These are phyloP conservation scores for Thielaviopsis punctulata DNA, from an alignment of 2,329 filamentous ascomycete genomes.

Conservation along the genomic window DNA sequence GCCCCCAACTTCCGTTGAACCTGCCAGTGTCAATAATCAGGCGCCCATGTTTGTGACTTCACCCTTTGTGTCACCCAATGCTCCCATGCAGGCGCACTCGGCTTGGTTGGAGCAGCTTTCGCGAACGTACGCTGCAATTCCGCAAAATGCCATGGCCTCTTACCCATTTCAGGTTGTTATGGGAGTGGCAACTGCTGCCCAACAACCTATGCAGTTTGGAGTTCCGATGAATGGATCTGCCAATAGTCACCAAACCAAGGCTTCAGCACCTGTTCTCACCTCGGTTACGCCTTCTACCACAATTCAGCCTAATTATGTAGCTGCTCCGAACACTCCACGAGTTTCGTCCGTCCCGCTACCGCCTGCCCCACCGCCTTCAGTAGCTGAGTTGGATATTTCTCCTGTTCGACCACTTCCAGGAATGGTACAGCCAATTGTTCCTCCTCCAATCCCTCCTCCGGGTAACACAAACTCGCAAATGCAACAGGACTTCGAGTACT, in stretches of 20 bases:
- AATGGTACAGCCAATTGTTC: not conserved
- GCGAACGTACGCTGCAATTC: not conserved
- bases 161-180: not conserved
- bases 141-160: not conserved
- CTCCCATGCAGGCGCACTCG: not conserved
- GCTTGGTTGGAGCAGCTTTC: not conserved
- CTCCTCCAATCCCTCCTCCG: conserved; percentile 8
- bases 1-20: not conserved
- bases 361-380: not conserved
- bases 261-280: not conserved
- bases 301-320: too few relatives aligned
- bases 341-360: not conserved
- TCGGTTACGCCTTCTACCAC: too few relatives aligned
- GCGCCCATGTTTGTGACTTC: not conserved
- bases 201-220: not conserved
- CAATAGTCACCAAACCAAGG: not conserved
- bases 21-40: not conserved
- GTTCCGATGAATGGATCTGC: not conserved
- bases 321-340: not conserved
- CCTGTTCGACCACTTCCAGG: not conserved
- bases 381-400: not conserved
- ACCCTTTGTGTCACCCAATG: not conserved
- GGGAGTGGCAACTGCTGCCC: not conserved
- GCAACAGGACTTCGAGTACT: conserved; percentile 11
- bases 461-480: conserved; percentile 8